Evolutionary conservation across 2,329 filamentous ascomycete genomes (phyloP).

Genomic region (Eutypella sp.): DNA sequence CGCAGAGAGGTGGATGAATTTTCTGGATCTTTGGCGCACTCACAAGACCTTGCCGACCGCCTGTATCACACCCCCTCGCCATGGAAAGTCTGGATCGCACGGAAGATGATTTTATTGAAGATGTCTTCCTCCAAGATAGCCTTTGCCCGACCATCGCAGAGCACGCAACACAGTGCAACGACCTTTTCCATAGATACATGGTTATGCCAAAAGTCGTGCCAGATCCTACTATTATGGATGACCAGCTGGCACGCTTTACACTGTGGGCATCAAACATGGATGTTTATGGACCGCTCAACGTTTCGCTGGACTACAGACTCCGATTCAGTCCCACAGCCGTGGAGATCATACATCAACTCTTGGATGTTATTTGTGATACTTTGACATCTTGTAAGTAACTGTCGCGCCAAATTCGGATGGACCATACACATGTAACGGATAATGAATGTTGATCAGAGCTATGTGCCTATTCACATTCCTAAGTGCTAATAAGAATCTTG

Average conservation of each 20-base stretch:
- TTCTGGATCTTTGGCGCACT: neutral
- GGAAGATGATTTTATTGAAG: slow-evolving; percentile 9
- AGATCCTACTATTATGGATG: slow-evolving; percentile 24
- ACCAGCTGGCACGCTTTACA: slow-evolving; percentile 18
- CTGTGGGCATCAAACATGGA: slow-evolving; percentile 24
- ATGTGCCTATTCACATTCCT: neutral
- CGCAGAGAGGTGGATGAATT: neutral
- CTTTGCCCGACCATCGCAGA: slow-evolving; percentile 23
- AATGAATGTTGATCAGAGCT: neutral
- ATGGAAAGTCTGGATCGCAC: slow-evolving; percentile 2
- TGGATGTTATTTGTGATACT: slow-evolving; percentile 12
- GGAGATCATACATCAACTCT: slow-evolving; percentile 22
- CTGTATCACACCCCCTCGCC: neutral
- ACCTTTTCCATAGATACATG: slow-evolving; percentile 21
- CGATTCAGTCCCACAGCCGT: slow-evolving; percentile 21
- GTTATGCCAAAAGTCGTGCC: slow-evolving; percentile 17
- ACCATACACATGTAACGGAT: neutral
- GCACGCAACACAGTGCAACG: slow-evolving; percentile 21
- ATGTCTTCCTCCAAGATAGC: slow-evolving; percentile 25
- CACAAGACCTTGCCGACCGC: neutral
- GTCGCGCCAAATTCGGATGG: slow-evolving; percentile 1
- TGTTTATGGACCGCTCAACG: slow-evolving; percentile 22
- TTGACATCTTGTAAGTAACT: slow-evolving; percentile 5
- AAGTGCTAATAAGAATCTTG: slow-evolving; percentile 11
- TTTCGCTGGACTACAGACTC: slow-evolving; percentile 26